Base-by-base conservation (phyloP, 75 land plant species). In the Pinus taeda region DNA sequence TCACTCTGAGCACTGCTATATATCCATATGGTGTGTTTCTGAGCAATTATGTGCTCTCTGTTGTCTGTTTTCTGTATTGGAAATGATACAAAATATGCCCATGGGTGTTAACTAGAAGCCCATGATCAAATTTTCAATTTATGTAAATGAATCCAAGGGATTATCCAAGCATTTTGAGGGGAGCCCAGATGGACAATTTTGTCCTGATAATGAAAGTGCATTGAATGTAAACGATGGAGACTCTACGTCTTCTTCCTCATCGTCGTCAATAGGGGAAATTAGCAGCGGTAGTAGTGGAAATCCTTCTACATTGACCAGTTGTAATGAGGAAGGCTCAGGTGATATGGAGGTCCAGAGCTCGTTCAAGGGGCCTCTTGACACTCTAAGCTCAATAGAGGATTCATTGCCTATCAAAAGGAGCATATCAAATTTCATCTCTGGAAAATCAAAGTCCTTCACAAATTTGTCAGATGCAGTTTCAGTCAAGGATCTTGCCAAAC, bases 391-490 rank as follows among this genome's bases (percentile, higher is more conserved):
- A 4, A 59, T 88, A 72, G 85, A 88, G 79, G 81, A 88, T 22
- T 85, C 80, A 57, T 74, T 90, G 65, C 93, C 93, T 17, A 70
- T 86, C 21, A 88, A 87, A 88, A n/a, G n/a, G n/a, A n/a, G n/a
- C n/a, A n/a, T n/a, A n/a, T n/a, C n/a, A n/a, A n/a, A n/a, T n/a
- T n/a, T n/a, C n/a, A n/a, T n/a, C n/a, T n/a, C n/a, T n/a, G n/a
- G n/a, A n/a, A n/a, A n/a, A n/a, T n/a, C n/a, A n/a, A n/a, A n/a
- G n/a, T n/a, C n/a, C n/a, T n/a, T n/a, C n/a, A n/a, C n/a, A n/a
- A n/a, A n/a, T n/a, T n/a, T n/a, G n/a, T n/a, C n/a, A n/a, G n/a
- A n/a, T n/a, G n/a, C n/a, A n/a, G n/a, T n/a, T n/a, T n/a, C n/a
- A n/a, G n/a, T n/a, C n/a, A n/a, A n/a, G n/a, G n/a, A n/a, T n/a